Conservation (phyloP, 2,329 filamentous ascomycete genomes). For the Coccinonectria pachysandricola region DNA sequence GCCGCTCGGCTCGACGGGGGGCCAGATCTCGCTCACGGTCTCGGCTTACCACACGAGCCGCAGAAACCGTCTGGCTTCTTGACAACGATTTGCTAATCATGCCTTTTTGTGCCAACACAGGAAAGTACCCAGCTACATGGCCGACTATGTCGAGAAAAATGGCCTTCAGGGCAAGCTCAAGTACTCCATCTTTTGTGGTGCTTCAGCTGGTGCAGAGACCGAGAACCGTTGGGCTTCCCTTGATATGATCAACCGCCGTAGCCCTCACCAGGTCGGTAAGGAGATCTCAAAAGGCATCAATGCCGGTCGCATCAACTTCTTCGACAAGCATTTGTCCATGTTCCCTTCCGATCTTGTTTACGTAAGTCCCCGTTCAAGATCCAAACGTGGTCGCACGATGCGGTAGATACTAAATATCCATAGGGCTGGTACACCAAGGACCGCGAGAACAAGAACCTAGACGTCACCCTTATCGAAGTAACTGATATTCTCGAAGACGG, state of each 20-base stretch:
- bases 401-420: constrained; percentile 6
- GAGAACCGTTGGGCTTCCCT: constrained; percentile 84
- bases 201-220: constrained; percentile 81
- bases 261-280: constrained; percentile 84
- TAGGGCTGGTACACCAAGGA: constrained; percentile 77
- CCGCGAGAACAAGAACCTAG: constrained; percentile 61
- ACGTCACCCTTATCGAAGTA: constrained; percentile 78
- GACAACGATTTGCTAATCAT: constrained; percentile 9
- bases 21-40: too few species aligned
- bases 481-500: constrained; percentile 81
- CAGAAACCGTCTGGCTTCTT: too few species aligned
- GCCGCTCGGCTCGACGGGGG: too few species aligned
- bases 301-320: constrained; percentile 79
- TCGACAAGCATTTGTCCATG: constrained; percentile 90
- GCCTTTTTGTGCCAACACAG: constrained; percentile 29
- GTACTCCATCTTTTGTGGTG: constrained; percentile 81
- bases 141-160: constrained; percentile 84
- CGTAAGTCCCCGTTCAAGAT: constrained; percentile 31
- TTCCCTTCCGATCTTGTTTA: constrained; percentile 82
- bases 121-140: constrained; percentile 73
- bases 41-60: too few species aligned
- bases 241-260: constrained; percentile 81
- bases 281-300: constrained; percentile 86
- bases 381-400: constrained; percentile 8
- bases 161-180: constrained; percentile 72